phyloP scores from a whole-genome alignment of 768 basidiomycete species.

The Suillus decipiens region DNA sequence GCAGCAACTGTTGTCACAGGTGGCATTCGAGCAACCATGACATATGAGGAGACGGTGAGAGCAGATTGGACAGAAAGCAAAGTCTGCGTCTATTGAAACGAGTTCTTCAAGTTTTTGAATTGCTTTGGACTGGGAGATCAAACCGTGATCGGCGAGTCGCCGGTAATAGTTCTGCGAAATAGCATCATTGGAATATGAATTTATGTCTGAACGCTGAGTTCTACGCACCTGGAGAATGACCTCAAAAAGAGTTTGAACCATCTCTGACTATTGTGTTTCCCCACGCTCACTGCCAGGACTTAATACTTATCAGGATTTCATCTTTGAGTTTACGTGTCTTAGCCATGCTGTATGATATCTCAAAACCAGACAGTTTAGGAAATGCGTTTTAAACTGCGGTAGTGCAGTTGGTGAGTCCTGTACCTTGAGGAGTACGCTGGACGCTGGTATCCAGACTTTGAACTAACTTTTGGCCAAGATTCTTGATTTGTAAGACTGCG shows the following conservation, averaged over 20 bases:
- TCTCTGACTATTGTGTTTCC: background rate
- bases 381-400: background rate
- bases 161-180: background rate
- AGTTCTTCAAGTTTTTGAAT: background rate
- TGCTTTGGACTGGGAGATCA: background rate
- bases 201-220: background rate
- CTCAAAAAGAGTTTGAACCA: background rate
- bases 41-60: background rate
- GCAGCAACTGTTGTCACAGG: background rate
- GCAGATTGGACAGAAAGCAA: background rate
- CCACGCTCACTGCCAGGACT: background rate
- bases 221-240: background rate
- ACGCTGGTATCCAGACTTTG: too few relatives aligned
- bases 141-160: background rate
- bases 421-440: too few relatives aligned
- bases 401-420: background rate
- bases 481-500: too few relatives aligned
- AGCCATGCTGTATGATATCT: background rate
- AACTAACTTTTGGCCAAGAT: too few relatives aligned
- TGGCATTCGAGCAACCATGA: background rate
- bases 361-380: background rate
- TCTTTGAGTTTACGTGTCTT: background rate
- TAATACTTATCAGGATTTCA: background rate
- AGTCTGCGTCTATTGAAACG: background rate
- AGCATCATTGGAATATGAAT: background rate